Evolutionary conservation across 768 basidiomycete genomes (phyloP), one percentile per base, ranked within the genome.

Genomic region (Arthromyces matolae): DNA sequence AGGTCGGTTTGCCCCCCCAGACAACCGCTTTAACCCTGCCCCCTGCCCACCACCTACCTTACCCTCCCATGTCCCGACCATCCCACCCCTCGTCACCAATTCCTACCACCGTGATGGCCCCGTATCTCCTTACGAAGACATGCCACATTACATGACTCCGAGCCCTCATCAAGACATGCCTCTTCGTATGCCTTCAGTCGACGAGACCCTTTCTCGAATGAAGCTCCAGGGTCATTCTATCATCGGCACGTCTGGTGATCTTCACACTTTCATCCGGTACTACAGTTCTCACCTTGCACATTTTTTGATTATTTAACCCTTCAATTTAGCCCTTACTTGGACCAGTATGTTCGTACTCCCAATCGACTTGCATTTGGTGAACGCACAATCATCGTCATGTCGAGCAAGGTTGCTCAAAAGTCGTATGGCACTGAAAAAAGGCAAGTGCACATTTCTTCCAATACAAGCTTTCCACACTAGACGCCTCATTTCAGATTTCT

Each of bases 361-460:
- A 95, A 95, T 63, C 80, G 93, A 24, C 78, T 96, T 37, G 88
- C 87, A 1, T 87, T 87, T 58, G 95, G 95, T 42, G 95, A 97
- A 65, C 83, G 93, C 39, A 92, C 93, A 4, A 81, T 98, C 51
- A 88, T 97, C 51, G 88, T 98, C 58, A 93, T 96, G 89, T 94
- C 92, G n/a, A 92, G 89, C 63, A 93, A 89, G 61, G 93, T 97
- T 24, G 95, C 92, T 3, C 95, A 98, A 73, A 95, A 97, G 63
- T 93, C 90, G 8, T 98, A 97, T 63, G 94, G 93, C 29, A 93
- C 87, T 14, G 94, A 97, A 67, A 96, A 96, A 66, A 79, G 94
- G 87, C 88, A 51, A 37, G 75, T 60, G 31, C 18, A 25, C n/a
- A n/a, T 10, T 20, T 18, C 27, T 22, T 33, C 19, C 27, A 46